A percentile compares a stretch with the other conserved stretches of the same genome.
Conservation (phyloP, 2,329 filamentous ascomycete genomes). For the Cercospora beticola region DNA sequence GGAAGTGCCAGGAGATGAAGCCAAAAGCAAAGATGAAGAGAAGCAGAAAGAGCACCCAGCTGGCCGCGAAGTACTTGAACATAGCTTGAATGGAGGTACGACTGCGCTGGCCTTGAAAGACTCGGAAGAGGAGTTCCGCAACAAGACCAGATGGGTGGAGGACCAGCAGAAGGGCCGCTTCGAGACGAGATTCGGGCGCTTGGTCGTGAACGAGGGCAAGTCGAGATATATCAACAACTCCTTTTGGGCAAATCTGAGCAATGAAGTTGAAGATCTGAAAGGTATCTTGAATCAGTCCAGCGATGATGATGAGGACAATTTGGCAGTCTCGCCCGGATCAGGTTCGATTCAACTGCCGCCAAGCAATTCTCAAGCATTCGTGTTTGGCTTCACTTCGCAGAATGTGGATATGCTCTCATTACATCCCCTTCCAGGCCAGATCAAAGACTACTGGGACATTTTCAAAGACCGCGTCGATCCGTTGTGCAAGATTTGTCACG, state of each 20-base stretch:
- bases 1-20: constrained; percentile 32
- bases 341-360: constrained; percentile 28
- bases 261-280: constrained; percentile 67
- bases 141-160: constrained; percentile 32
- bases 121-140: constrained; percentile 21
- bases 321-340: constrained; percentile 39
- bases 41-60: background rate
- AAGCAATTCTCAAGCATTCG: constrained; percentile 67
- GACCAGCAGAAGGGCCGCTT: constrained; percentile 32
- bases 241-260: constrained; percentile 67
- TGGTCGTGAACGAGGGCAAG: constrained; percentile 70
- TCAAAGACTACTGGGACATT: constrained; percentile 66
- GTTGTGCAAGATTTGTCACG: constrained; percentile 68
- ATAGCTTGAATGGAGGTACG: background rate
- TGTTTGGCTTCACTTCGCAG: constrained; percentile 71
- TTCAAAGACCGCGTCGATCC: constrained; percentile 75
- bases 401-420: constrained; percentile 64
- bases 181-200: constrained; percentile 59
- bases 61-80: background rate
- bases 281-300: constrained; percentile 62
- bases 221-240: constrained; percentile 73
- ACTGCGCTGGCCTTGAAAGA: background rate
- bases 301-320: constrained; percentile 60
- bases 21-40: background rate
- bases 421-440: constrained; percentile 66